Evolutionary conservation across 1,284 basidiomycete species (phyloP).

Genomic region (Neolentinus lepideus): DNA sequence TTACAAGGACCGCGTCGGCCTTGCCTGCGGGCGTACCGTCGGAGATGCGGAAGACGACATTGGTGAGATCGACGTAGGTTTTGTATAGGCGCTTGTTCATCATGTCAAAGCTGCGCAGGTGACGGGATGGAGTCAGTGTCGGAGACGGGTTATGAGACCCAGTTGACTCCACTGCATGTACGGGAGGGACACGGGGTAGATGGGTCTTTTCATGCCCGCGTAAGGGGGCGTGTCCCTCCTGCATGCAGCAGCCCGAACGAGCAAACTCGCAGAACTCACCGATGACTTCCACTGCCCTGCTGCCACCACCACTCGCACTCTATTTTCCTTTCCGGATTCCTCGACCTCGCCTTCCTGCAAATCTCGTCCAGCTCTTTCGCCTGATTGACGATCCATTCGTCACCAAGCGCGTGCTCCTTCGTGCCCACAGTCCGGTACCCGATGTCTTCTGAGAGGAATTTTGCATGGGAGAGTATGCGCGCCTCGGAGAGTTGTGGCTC

Average conservation of each 20-base stretch:
- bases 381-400: constrained; percentile 74
- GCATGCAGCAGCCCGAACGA: too few relatives aligned
- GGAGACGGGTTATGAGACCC: too few relatives aligned
- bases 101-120: constrained; percentile 69
- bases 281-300: constrained; percentile 77
- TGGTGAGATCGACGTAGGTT: constrained; percentile 82
- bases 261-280: too few relatives aligned
- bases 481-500: constrained; percentile 64
- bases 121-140: background rate
- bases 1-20: constrained; percentile 81
- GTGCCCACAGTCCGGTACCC: constrained; percentile 94
- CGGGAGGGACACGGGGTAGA: too few relatives aligned
- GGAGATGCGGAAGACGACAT: constrained; percentile 86
- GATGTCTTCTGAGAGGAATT: constrained; percentile 73
- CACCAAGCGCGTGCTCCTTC: constrained; percentile 79
- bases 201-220: too few relatives aligned
- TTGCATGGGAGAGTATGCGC: constrained; percentile 54
- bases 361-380: constrained; percentile 51
- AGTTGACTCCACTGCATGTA: too few relatives aligned
- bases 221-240: too few relatives aligned
- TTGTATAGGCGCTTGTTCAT: constrained; percentile 85
- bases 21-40: constrained; percentile 71
- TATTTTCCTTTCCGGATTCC: constrained; percentile 46
- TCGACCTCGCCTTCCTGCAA: constrained; percentile 33
- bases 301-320: constrained; percentile 88